Evolutionary conservation across 73 alveolate genomes (phyloP), one percentile per base, ranked within the genome.

Genomic region (Paramecium tetraurelia): DNA sequence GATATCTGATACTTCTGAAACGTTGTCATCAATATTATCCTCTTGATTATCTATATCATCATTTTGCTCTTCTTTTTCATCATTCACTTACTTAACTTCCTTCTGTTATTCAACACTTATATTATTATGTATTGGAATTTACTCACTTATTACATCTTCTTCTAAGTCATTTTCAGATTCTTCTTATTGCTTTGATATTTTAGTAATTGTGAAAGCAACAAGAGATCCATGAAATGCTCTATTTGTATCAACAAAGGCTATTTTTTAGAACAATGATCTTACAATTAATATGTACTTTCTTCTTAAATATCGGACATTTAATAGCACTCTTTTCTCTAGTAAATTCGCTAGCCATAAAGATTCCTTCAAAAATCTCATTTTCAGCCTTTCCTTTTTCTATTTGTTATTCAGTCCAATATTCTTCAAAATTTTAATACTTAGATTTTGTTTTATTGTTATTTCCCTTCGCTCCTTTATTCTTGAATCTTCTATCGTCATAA

Each of bases 201-300:
- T 38, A 18, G 44, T 89, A 24, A 89, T 72, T 9, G 6, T 38
- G 21, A 89, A 69, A 29, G 59, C 89, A 21, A 89, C 94, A n/a
- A 89, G 63, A 43, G 92, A 21, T 20, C 87, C 87, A 40, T 89
- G 94, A 44, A 89, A 83, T 89, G 94, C 94, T 71, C 94, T 69
- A 71, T 89, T 89, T 44, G 71, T 6, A 18, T 89, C 53, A 27
- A 4, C 33, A 1, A 70, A 24, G 0, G 89, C 71, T 72, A 72
- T n/a, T 35, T 36, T 16, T 68, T 31, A 12, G 7, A 36, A 72
- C 2, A 40, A 35, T 35, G 0, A 14, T 1, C 18, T 14, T 72
- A 72, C 86, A 72, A 48, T 89, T 89, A 4, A 89, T 40, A 27
- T 70, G 75, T 7, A 89, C 92, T 41, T 63, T 80, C 16, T 46